Evolutionary conservation across 2,329 filamentous ascomycete species (phyloP).

Genomic region (Kalmusia sp.): DNA sequence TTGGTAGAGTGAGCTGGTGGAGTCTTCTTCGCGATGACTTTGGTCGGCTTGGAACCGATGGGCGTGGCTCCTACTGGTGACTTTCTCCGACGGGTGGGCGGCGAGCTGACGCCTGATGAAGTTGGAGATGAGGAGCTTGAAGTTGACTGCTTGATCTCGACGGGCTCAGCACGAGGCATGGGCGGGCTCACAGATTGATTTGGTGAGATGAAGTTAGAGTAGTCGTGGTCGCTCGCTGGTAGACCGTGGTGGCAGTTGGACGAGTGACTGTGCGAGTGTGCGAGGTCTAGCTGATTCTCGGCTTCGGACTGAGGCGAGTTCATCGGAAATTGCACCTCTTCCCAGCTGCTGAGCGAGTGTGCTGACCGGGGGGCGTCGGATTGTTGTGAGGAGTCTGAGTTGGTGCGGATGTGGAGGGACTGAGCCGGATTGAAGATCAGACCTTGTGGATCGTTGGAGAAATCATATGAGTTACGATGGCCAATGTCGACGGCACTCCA

Average conservation of each 20-base stretch:
- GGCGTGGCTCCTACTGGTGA: constrained; percentile 65
- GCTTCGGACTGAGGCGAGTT: constrained; percentile 82
- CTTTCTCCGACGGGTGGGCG: constrained; percentile 72
- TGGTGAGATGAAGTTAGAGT: constrained; percentile 49
- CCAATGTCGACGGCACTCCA: constrained; percentile 80
- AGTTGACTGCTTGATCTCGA: constrained; percentile 72
- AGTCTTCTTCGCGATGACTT: constrained; percentile 81
- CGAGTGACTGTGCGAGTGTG: constrained; percentile 33
- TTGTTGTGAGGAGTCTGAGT: constrained; percentile 86
- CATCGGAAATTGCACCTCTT: constrained; percentile 74
- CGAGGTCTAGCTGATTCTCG: constrained; percentile 39
- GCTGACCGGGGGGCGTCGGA: constrained; percentile 65
- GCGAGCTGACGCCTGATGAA: constrained; percentile 59
- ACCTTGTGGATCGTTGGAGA: constrained; percentile 60
- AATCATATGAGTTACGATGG: constrained; percentile 72
- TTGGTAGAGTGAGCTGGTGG: constrained; percentile 69
- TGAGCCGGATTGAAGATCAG: constrained; percentile 92
- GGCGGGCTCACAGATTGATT: constrained; percentile 69
- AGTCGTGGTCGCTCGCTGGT: constrained; percentile 39
- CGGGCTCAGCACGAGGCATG: constrained; percentile 70
- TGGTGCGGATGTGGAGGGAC: constrained; percentile 84
- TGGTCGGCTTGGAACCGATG: constrained; percentile 72
- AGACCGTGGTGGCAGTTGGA: constrained; percentile 37
- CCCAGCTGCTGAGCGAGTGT: constrained; percentile 79
- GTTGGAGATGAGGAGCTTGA: constrained; percentile 66